These are phyloP conservation scores for Erysimum cheiranthoides DNA, from an alignment of 345 rosid genomes.

Conservation along the genomic window DNA sequence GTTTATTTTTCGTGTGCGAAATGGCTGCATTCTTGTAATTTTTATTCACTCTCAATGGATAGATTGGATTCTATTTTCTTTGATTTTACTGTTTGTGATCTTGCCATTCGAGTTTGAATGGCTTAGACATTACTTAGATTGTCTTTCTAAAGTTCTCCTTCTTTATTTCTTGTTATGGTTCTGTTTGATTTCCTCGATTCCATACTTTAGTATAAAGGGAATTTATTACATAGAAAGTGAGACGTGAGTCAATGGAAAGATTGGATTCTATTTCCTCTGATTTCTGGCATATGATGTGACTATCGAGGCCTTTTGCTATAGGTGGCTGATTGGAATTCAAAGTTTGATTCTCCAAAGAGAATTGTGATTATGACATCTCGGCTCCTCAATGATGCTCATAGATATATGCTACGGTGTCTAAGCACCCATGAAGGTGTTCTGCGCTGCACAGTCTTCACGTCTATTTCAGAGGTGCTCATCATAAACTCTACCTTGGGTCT, in stretches of 20 bases:
- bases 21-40: neutral
- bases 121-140: neutral
- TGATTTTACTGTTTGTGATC: neutral
- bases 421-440: conserved; percentile 62
- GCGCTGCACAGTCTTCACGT: conserved; percentile 68
- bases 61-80: neutral
- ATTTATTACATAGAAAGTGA: neutral
- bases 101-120: neutral
- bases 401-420: conserved; percentile 83
- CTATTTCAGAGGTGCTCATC: conserved; percentile 83
- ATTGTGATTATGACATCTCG: conserved; percentile 80
- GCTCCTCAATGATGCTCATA: conserved; percentile 89
- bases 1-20: neutral
- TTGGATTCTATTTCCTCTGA: neutral
- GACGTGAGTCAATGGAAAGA: no score
- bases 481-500: conserved; percentile 20
- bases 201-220: neutral
- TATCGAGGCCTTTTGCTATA: conserved; percentile 33
- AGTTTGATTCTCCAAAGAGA: conserved; percentile 53
- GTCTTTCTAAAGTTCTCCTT: neutral
- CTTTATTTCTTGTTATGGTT: neutral
- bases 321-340: conserved; percentile 82
- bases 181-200: conserved; percentile 13
- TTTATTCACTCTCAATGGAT: neutral
- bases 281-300: neutral